These are phyloP conservation scores for Erucastrum elatum DNA, from an alignment of 345 rosid species.

Conservation along the genomic window DNA sequence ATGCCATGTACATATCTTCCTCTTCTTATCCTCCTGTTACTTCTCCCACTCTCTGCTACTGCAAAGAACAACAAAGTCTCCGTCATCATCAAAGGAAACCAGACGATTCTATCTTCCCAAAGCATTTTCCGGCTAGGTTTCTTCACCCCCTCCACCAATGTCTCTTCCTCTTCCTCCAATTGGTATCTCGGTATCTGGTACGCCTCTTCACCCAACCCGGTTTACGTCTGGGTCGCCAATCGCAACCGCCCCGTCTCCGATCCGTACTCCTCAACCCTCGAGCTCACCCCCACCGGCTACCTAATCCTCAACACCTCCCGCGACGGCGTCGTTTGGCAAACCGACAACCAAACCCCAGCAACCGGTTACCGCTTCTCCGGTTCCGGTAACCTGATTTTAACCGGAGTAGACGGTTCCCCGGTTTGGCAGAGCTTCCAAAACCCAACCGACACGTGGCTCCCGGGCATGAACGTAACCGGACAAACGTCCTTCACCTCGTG, in stretches of 20 bases:
- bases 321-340: constrained; percentile 47
- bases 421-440: constrained; percentile 69
- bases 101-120: constrained; percentile 49
- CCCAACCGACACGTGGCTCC: constrained; percentile 64
- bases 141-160: constrained; percentile 34
- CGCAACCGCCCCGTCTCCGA: constrained; percentile 52
- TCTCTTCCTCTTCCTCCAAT: constrained; percentile 20
- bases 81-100: constrained; percentile 47
- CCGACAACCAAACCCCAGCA: constrained; percentile 32
- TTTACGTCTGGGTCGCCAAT: constrained; percentile 55
- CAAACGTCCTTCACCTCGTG: constrained; percentile 50
- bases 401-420: constrained; percentile 24
- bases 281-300: constrained; percentile 49
- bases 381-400: constrained; percentile 44
- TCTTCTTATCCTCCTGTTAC: constrained; percentile 19
- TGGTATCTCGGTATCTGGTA: constrained; percentile 41
- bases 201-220: constrained; percentile 17
- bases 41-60: constrained; percentile 3
- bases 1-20: constrained; percentile 26
- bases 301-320: constrained; percentile 43
- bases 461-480: constrained; percentile 57
- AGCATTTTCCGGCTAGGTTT: constrained; percentile 47
- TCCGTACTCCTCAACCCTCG: constrained; percentile 43
- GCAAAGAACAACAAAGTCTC: constrained; percentile 16
- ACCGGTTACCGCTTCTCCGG: constrained; percentile 34